These are phyloP conservation scores for Phoma sp. DNA, from an alignment of 2,329 filamentous ascomycete species.

Conservation along the genomic window DNA sequence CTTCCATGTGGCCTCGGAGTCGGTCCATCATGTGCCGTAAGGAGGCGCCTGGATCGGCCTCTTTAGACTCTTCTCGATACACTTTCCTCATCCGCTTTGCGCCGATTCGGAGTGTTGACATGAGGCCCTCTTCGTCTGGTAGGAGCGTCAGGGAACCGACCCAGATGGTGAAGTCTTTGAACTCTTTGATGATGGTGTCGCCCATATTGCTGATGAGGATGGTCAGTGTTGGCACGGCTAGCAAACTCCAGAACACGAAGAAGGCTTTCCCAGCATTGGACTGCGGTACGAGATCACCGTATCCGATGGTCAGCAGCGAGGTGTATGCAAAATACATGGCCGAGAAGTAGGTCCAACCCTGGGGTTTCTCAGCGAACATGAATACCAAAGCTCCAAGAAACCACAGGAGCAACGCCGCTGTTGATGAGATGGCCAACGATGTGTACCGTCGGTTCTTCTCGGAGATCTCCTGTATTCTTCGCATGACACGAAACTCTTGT, in stretches of 20 bases:
- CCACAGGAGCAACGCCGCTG: conserved; percentile 51
- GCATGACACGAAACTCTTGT: conserved; percentile 56
- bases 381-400: conserved; percentile 60
- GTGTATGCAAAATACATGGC: conserved; percentile 62
- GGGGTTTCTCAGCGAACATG: conserved; percentile 52
- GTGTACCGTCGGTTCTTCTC: conserved; percentile 48
- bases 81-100: conserved; percentile 29
- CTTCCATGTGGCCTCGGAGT: conserved; percentile 49
- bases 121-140: conserved; percentile 55
- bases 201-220: conserved; percentile 63
- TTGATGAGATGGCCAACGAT: conserved; percentile 49
- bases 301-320: conserved; percentile 62
- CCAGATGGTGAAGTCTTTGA: conserved; percentile 63
- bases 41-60: conserved; percentile 9
- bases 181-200: conserved; percentile 60
- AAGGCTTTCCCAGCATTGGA: conserved; percentile 61
- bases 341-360: conserved; percentile 60
- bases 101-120: conserved; percentile 41
- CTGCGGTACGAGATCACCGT: conserved; percentile 57
- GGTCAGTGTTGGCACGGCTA: conserved; percentile 62
- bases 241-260: conserved; percentile 63
- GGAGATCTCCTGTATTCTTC: conserved; percentile 48
- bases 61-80: conserved; percentile 18
- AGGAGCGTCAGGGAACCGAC: conserved; percentile 62
- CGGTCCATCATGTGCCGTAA: conserved; percentile 37